These are phyloP conservation scores for Colletotrichum sojae DNA, from an alignment of 2,329 filamentous ascomycete species.

Conservation along the genomic window DNA sequence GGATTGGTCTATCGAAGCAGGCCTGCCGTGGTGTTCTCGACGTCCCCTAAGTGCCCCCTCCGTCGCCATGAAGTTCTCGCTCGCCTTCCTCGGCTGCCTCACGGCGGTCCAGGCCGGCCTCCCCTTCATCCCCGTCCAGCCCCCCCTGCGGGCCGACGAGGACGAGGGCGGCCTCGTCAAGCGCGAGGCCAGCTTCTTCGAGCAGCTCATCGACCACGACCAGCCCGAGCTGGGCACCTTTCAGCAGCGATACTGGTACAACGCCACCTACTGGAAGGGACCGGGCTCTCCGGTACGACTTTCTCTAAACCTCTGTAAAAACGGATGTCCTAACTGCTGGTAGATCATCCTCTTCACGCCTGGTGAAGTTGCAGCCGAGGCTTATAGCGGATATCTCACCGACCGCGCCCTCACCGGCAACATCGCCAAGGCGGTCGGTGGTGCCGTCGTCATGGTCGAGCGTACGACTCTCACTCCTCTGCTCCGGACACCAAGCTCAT, in stretches of 20 bases:
- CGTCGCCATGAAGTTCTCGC: slow-evolving; percentile 33
- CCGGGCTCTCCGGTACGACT: slow-evolving; percentile 65
- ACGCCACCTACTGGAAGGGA: slow-evolving; percentile 65
- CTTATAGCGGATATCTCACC: slow-evolving; percentile 64
- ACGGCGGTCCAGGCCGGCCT: slow-evolving; percentile 22
- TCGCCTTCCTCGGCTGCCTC: slow-evolving; percentile 29
- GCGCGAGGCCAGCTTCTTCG: slow-evolving; percentile 52
- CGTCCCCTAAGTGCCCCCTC: not conserved
- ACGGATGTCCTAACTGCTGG: slow-evolving; percentile 6
- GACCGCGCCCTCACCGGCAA: slow-evolving; percentile 64
- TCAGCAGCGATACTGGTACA: slow-evolving; percentile 67
- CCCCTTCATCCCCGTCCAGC: slow-evolving; percentile 27
- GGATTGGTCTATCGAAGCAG: slow-evolving; percentile 2
- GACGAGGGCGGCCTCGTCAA: slow-evolving; percentile 15
- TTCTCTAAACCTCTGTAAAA: not conserved
- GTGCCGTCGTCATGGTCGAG: slow-evolving; percentile 69
- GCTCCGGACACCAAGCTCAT: not conserved
- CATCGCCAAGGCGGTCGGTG: slow-evolving; percentile 66
- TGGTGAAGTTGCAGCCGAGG: slow-evolving; percentile 63
- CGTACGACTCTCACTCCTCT: slow-evolving; percentile 49
- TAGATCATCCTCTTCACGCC: slow-evolving; percentile 66
- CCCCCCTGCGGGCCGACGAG: slow-evolving; percentile 25
- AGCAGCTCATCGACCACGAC: slow-evolving; percentile 72
- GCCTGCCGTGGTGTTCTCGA: slow-evolving; percentile 3
- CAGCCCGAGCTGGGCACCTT: slow-evolving; percentile 59